phyloP scores from a whole-genome alignment of 192 early-diverging fungal genomes.

The Cetraspora pellucida region DNA sequence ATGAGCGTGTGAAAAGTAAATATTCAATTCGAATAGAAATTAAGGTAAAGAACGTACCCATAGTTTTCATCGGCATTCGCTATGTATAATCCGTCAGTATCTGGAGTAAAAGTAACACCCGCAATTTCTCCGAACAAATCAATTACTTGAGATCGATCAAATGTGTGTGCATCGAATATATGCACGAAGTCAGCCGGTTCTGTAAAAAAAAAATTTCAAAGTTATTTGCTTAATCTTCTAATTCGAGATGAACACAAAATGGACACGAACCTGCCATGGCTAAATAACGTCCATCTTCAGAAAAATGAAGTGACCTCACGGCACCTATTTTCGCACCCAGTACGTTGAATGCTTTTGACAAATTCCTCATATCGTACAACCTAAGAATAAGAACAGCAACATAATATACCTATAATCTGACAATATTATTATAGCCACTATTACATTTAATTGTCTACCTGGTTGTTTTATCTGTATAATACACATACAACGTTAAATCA shows the following conservation, averaged over 20 bases:
- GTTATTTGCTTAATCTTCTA: neutral
- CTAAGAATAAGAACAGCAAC: constrained; percentile 44
- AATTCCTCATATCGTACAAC: constrained; percentile 67
- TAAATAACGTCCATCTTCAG: constrained; percentile 55
- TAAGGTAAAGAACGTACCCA: constrained; percentile 35
- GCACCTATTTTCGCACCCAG: constrained; percentile 57
- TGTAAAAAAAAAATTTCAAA: neutral
- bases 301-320: constrained; percentile 61
- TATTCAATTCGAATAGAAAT: neutral
- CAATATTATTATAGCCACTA: constrained; percentile 17
- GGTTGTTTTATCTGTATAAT: constrained; percentile 43
- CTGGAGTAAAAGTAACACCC: constrained; percentile 61
- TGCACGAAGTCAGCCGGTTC: constrained; percentile 73
- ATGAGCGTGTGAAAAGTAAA: neutral
- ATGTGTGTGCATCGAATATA: constrained; percentile 50
- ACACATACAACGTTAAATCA: neutral
- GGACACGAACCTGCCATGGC: constrained; percentile 51
- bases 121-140: constrained; percentile 77
- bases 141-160: constrained; percentile 55
- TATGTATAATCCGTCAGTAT: constrained; percentile 55
- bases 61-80: constrained; percentile 52
- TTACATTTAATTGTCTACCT: constrained; percentile 27
- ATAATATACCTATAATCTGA: too few relatives aligned
- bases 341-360: constrained; percentile 53
- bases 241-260: neutral